Evolutionary conservation across 108 stramenopile genomes (phyloP).

Genomic region (Craspedostauros australis): DNA sequence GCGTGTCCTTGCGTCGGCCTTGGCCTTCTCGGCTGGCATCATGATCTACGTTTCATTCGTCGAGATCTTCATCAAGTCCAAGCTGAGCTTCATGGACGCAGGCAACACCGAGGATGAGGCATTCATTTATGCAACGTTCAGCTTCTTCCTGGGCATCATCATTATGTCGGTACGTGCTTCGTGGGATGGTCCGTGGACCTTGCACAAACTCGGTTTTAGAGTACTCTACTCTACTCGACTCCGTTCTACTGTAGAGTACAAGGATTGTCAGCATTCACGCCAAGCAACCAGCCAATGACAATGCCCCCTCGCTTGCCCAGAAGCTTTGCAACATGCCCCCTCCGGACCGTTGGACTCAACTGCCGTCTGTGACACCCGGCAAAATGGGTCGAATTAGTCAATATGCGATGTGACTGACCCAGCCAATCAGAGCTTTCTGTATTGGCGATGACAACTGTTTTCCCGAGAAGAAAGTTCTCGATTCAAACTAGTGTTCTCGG

Average conservation of each 20-base stretch:
- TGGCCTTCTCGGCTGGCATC: conserved; percentile 83
- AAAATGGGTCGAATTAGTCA: too few relatives aligned
- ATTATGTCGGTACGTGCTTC: conserved; percentile 44
- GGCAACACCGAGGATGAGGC: conserved; percentile 32
- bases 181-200: not conserved
- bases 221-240: not conserved
- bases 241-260: not conserved
- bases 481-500: too few relatives aligned
- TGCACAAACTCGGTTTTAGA: not conserved
- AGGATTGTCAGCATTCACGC: not conserved
- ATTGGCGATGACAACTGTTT: too few relatives aligned
- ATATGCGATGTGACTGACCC: too few relatives aligned
- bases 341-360: too few relatives aligned
- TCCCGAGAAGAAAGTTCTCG: too few relatives aligned
- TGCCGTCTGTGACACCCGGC: too few relatives aligned
- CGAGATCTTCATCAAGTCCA: conserved; percentile 74
- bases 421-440: too few relatives aligned
- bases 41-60: conserved; percentile 89
- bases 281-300: not conserved
- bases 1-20: conserved; percentile 52
- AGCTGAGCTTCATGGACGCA: conserved; percentile 25
- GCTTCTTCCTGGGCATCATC: conserved; percentile 56
- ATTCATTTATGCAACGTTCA: conserved; percentile 44
- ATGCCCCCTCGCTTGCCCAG: too few relatives aligned
- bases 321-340: too few relatives aligned